phyloP scores from a whole-genome alignment of 768 basidiomycete genomes.

The Lactarius akahatsu region DNA sequence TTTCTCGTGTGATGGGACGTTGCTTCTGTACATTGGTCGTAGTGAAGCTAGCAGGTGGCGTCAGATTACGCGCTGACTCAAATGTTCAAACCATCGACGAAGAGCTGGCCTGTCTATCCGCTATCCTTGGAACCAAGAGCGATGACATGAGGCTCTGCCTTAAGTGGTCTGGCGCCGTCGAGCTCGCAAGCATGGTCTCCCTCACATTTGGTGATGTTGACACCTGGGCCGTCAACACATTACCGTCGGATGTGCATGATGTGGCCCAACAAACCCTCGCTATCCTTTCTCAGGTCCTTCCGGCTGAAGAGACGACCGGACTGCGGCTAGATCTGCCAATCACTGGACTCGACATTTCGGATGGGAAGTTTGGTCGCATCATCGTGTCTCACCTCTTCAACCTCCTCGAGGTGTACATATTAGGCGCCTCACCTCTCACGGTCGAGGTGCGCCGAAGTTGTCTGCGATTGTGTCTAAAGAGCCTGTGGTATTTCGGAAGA shows the following conservation, averaged over 20 bases:
- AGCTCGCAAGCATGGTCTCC: neutral
- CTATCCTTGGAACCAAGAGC: neutral
- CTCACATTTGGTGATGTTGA: neutral
- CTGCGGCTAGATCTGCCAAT: neutral
- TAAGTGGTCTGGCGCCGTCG: neutral
- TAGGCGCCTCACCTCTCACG: neutral
- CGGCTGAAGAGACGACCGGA: neutral
- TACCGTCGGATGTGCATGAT: neutral
- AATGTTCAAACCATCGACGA: neutral
- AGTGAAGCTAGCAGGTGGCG: neutral
- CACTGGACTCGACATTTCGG: neutral
- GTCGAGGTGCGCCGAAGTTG: neutral
- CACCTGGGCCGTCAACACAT: neutral
- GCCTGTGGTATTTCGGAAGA: neutral
- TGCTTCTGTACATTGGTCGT: neutral
- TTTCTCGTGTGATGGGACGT: neutral
- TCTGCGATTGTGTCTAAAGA: neutral
- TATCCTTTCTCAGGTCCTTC: neutral
- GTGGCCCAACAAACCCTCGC: neutral
- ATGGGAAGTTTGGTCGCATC: neutral
- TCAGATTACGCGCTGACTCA: neutral
- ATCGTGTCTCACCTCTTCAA: neutral
- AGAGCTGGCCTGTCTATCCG: neutral
- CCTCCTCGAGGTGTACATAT: neutral
- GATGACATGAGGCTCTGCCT: neutral